Evolutionary conservation across 495 filamentous ascomycete species (phyloP), one percentile per base, ranked within the genome.

Genomic region (Filosporella fistucella): DNA sequence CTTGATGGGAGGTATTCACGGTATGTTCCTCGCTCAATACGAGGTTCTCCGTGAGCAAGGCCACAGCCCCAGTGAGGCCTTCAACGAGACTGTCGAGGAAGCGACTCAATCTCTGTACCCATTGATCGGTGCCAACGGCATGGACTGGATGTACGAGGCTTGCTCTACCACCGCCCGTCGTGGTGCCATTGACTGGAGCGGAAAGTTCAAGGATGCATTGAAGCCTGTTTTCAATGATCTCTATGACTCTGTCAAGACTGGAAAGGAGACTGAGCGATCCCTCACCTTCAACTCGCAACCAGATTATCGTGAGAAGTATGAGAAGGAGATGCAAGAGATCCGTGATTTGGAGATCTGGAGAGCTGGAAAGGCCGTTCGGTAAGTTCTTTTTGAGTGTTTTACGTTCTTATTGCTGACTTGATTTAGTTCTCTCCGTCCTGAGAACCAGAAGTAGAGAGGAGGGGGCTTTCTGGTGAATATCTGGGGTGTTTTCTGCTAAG

Each of bases 131-230:
- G 78, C 76, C 62, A 85, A 97, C 68, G 93, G 93, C 58, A 98
- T 98, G 93, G 93, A 97, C 78, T 98, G 93, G 89, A 97, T 98
- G 94, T 98, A 95, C 77, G 89, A 91, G 59, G 93, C 93, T 56
- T 98, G 93, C 86, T 97, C 91, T 45, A 97, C 94, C 61, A 97
- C 94, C 32, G 93, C 93, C 60, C 87, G 93, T 64, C 90, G 93
- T 65, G 93, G 93, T 73, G 93, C 93, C 71, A 95, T 98, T 65
- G 93, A 97, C 80, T 98, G 93, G 94, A 91, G 86, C 66, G 78
- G 79, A 64, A 76, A 73, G 58, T 97, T 97, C 86, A 95, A 94
- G 83, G 85, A 89, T 57, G 89, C 83, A 56, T 77, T 97, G 68
- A 97, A 98, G 83, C 93, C 94, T 58, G 84, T 98, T 57, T 97